Evolutionary conservation across 2,329 filamentous ascomycete species (phyloP), one percentile per base, ranked within the genome.

Genomic region (Geosmithia morbida): DNA sequence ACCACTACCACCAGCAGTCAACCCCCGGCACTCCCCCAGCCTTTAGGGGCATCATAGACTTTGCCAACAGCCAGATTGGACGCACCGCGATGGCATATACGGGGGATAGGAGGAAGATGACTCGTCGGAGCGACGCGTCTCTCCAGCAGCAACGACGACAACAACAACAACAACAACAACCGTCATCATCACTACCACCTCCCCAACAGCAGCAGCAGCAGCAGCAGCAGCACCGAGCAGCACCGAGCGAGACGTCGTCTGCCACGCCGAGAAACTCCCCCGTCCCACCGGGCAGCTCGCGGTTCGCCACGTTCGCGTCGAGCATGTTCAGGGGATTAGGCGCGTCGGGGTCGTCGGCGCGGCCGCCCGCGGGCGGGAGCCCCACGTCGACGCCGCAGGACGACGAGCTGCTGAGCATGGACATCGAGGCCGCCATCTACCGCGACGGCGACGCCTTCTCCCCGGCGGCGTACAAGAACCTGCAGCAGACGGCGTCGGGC

Each of bases 381-480:
- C 33, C 57, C 19, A 48, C 55, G 19, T n/a, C 57, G 10, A 52
- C 53, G 33, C 58, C 54, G 14, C 61, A 57, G 20, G 63, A 72
- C 48, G 76, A 81, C 50, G 74, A 79, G 49, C 66, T 80, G 6
- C 68, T 71, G 53, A 68, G 67, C 45, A 62, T 82, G 45, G 68
- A 81, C 55, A 66, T 82, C 40, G 69, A 74, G 30, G 58, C 69
- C 1, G 70, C 71, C 0, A 66, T 82, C 13, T 79, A 73, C 50
- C 74, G 76, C 0, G 51, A 60, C 1, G 53, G 55, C 0, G 66
- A 70, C 13, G 71, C 77, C 41, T 77, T 79, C 57, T 79, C 77
- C 1, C 76, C 77, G 0, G 67, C 73, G 0, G 71, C 73, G 10
- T 82, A 72, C 61, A 79, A 77, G 57, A 80, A 77, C 56, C 65